A percentile compares a stretch with the other conserved stretches of the same genome.
Conservation (phyloP, 1,139 yeast genomes). For the Kluyveromyces sp. region DNA sequence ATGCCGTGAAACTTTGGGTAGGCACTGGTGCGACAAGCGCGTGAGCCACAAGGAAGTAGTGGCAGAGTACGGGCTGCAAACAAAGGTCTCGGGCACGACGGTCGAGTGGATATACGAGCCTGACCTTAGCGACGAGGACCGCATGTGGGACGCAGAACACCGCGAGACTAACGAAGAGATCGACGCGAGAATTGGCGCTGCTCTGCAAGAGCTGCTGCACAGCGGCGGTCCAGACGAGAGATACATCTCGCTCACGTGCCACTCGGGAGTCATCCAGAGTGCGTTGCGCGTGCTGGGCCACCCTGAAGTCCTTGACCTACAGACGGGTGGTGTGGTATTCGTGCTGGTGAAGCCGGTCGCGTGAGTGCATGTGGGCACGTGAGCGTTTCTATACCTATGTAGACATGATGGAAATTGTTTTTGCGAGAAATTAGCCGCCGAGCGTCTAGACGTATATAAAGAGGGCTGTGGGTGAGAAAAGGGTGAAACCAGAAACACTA, state of each 20-base stretch:
- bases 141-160: constrained; percentile 35
- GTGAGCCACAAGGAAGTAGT: constrained; percentile 20
- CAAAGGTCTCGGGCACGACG: constrained; percentile 1
- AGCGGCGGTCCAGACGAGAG: constrained; percentile 25
- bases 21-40: constrained; percentile 61
- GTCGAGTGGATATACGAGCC: constrained; percentile 40
- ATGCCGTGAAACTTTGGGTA: constrained; percentile 61
- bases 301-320: constrained; percentile 43
- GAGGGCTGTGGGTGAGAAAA: too few relatives aligned
- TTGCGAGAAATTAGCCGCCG: neutral
- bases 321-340: constrained; percentile 59
- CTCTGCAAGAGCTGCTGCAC: constrained; percentile 31
- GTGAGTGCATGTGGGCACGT: constrained; percentile 6
- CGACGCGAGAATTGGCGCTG: constrained; percentile 40
- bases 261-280: constrained; percentile 54
- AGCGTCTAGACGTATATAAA: neutral
- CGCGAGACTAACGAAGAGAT: constrained; percentile 46
- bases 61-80: constrained; percentile 18
- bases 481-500: too few relatives aligned
- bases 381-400: too few relatives aligned
- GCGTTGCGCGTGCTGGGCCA: constrained; percentile 47
- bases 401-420: too few relatives aligned
- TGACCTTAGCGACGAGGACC: constrained; percentile 44
- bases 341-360: constrained; percentile 40
- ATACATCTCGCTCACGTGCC: constrained; percentile 47